Evolutionary conservation across 345 rosid genomes (phyloP).

Genomic region (Euphorbia peplus): DNA sequence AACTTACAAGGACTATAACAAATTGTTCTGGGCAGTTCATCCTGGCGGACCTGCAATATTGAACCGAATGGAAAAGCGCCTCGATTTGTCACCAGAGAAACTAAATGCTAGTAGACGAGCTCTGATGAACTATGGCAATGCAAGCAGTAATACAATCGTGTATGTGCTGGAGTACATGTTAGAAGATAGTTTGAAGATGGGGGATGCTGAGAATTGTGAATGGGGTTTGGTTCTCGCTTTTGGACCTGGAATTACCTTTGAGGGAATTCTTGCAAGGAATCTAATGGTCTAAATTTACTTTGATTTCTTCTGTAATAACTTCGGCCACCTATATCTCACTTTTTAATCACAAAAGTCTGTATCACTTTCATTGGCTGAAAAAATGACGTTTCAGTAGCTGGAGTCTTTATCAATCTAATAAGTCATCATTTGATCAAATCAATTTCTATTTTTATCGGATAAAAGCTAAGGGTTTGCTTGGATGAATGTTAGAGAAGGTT

Average conservation of each 20-base stretch:
- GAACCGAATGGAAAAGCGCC: constrained; percentile 77
- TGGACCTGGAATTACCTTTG: constrained; percentile 98
- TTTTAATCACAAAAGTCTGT: background rate
- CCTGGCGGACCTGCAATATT: constrained; percentile 98
- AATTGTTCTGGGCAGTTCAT: constrained; percentile 95
- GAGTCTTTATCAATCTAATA: background rate
- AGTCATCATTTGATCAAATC: background rate
- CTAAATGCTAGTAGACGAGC: constrained; percentile 81
- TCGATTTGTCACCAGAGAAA: constrained; percentile 67
- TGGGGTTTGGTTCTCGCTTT: constrained; percentile 90
- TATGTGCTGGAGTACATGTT: constrained; percentile 88
- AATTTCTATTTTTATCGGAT: background rate
- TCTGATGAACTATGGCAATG: constrained; percentile 88
- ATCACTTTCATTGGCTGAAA: background rate
- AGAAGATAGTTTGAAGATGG: constrained; percentile 58
- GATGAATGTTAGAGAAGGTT: no score
- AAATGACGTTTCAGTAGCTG: background rate
- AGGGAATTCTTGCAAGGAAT: constrained; percentile 90
- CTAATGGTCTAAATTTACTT: constrained; percentile 34
- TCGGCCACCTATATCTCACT: background rate
- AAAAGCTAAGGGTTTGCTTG: no score
- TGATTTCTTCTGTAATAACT: background rate
- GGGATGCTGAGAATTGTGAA: constrained; percentile 30
- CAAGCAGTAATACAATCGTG: constrained; percentile 88
- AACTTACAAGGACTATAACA: constrained; percentile 52